Conservation (phyloP, 73 alveolate genomes). For the Tetrahymena borealis region DNA sequence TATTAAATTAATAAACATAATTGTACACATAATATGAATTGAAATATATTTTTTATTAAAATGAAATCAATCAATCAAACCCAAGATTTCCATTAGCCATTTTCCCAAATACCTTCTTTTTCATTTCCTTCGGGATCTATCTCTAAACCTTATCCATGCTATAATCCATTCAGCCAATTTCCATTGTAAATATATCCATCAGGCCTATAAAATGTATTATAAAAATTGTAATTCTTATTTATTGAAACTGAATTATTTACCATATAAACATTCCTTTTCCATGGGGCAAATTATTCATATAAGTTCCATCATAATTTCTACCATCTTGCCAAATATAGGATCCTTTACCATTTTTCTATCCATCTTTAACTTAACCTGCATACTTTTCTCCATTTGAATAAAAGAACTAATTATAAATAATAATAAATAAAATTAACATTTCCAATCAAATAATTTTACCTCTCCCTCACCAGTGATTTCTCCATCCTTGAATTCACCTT, state of each 20-base stretch:
- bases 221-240: neutral
- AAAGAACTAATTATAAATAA: neutral
- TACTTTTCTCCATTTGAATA: constrained; percentile 34
- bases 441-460: neutral
- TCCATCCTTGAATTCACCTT: constrained; percentile 45
- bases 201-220: constrained; percentile 7
- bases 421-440: neutral
- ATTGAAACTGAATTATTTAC: constrained; percentile 4
- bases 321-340: constrained; percentile 24
- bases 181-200: constrained; percentile 39
- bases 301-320: constrained; percentile 33
- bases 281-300: constrained; percentile 21
- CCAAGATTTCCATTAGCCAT: constrained; percentile 26
- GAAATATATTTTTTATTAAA: neutral
- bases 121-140: constrained; percentile 37
- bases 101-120: constrained; percentile 36
- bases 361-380: constrained; percentile 23
- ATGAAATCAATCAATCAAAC: neutral
- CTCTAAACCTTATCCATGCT: constrained; percentile 34
- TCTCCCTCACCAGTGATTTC: constrained; percentile 15
- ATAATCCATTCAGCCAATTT: constrained; percentile 5
- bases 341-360: constrained; percentile 32
- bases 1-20: neutral
- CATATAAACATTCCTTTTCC: constrained; percentile 40
- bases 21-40: neutral